These are phyloP conservation scores for Tricholoma furcatifolium DNA, from an alignment of 768 basidiomycete genomes.

Conservation along the genomic window DNA sequence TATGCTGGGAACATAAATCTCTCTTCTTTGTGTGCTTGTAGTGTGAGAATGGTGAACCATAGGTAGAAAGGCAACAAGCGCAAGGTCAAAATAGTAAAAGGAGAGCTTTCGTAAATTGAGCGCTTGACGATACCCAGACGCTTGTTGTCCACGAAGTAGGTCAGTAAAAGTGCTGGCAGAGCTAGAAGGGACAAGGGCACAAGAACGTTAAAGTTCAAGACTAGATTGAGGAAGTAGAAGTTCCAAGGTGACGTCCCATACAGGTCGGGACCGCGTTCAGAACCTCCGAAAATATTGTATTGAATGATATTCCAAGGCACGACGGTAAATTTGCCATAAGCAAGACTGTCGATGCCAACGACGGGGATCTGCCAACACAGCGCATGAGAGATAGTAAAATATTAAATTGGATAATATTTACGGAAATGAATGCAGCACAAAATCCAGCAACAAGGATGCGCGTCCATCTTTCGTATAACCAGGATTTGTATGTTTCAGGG, in stretches of 20 bases:
- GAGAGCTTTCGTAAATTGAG: slow-evolving; percentile 66
- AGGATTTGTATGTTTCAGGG: slow-evolving; percentile 39
- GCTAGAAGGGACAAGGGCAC: slow-evolving; percentile 79
- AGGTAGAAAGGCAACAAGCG: slow-evolving; percentile 88
- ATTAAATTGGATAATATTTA: slow-evolving; percentile 31
- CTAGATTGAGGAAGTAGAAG: slow-evolving; percentile 86
- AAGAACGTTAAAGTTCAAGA: slow-evolving; percentile 92
- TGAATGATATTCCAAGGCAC: slow-evolving; percentile 92
- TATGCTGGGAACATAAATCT: slow-evolving; percentile 98
- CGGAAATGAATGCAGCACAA: slow-evolving; percentile 60
- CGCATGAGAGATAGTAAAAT: background rate
- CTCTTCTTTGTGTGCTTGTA: slow-evolving; percentile 95
- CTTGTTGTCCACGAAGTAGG: slow-evolving; percentile 71
- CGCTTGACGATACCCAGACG: slow-evolving; percentile 61
- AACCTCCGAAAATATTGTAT: slow-evolving; percentile 89
- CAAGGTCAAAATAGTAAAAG: slow-evolving; percentile 72
- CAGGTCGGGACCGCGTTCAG: slow-evolving; percentile 81
- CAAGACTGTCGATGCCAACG: slow-evolving; percentile 77
- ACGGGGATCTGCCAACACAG: slow-evolving; percentile 70
- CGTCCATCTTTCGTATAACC: slow-evolving; percentile 63
- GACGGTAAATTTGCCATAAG: slow-evolving; percentile 76
- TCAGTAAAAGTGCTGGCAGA: slow-evolving; percentile 74
- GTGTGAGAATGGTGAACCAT: slow-evolving; percentile 80
- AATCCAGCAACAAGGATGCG: slow-evolving; percentile 54
- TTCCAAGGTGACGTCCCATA: slow-evolving; percentile 90